Evolutionary conservation across 371 early-diverging fungal species (phyloP), one percentile per base, ranked within the genome.

Genomic region (Mucor plumbeus): DNA sequence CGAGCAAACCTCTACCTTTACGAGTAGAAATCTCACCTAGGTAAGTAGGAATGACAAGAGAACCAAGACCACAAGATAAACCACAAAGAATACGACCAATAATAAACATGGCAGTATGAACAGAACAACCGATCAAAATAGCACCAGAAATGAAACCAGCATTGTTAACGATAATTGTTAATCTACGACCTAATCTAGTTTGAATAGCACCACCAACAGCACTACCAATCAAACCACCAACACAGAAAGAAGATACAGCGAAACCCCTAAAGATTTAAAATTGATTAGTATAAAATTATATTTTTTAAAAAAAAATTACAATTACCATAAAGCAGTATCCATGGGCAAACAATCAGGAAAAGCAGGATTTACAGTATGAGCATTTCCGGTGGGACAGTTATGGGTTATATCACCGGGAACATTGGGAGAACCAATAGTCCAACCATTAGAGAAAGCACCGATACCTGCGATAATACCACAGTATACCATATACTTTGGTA

Each of bases 71-170:
- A 38, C 92, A 88, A 1, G 88, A 94, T 48, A 95, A 65, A 50
- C 97, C 97, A 58, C 87, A 81, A 9, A 93, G 59, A 58, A 96
- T 78, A 54, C 97, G 90, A 0, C 95, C 97, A 56, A 91, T 55
- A 36, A 85, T 85, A 58, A 95, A 88, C 79, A 87, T 86, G 15
- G 75, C 82, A n/a, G 78, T 76, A 13, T 85, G 84, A 0, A 80
- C 80, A 19, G 90, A 77, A 15, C 88, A 70, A 15, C 84, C 83
- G 21, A 93, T 79, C 3, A 90, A 67, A n/a, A 92, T 53, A 13
- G 85, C 83, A 19, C 94, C 91, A 21, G 86, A 7, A 13, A 93
- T 73, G 67, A 85, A 91, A 26, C 88, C 83, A 6, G 80, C 19
- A 65, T 88, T 91, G 71, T 85, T 88, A 10, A 81, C 69, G 7